A percentile compares a stretch with the other conserved stretches of the same genome.
Evolutionary conservation across 345 rosid species (phyloP).

Genomic region (Anacardium occidentale): DNA sequence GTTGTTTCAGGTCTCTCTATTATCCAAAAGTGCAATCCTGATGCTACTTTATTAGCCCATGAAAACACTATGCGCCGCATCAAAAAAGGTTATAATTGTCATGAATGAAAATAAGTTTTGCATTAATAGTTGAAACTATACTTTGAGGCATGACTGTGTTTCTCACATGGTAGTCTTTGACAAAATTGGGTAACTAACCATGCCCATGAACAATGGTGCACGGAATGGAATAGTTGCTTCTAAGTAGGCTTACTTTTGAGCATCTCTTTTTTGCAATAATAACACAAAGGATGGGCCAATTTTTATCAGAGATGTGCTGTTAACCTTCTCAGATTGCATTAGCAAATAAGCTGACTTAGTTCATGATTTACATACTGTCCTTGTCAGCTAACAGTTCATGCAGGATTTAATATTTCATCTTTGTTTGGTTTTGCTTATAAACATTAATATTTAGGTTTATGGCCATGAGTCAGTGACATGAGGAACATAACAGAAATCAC

Average conservation of each 20-base stretch:
- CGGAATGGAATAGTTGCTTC: background rate
- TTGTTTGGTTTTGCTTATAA: background rate
- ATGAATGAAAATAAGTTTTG: background rate
- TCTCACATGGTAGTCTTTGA: background rate
- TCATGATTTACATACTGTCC: slow-evolving; percentile 5
- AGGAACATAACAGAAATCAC: background rate
- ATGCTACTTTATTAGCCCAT: slow-evolving; percentile 68
- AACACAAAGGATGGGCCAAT: background rate
- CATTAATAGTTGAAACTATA: background rate
- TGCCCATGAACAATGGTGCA: background rate
- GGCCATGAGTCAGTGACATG: background rate
- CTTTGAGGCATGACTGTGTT: background rate
- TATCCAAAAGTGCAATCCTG: slow-evolving; percentile 68
- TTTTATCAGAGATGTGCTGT: background rate
- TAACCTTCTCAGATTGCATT: background rate
- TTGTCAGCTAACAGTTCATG: background rate
- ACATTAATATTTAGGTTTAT: background rate
- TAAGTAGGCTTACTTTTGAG: background rate
- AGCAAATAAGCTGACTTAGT: background rate
- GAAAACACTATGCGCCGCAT: slow-evolving; percentile 68
- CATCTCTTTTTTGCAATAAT: background rate
- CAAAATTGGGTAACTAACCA: background rate
- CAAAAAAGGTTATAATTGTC: slow-evolving; percentile 46
- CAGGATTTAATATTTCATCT: background rate
- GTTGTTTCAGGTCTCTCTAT: slow-evolving; percentile 72